A percentile compares a stretch with the other conserved stretches of the same genome.
Evolutionary conservation across 2,329 filamentous ascomycete genomes (phyloP).

Genomic region (Pestalotiopsis sp.): DNA sequence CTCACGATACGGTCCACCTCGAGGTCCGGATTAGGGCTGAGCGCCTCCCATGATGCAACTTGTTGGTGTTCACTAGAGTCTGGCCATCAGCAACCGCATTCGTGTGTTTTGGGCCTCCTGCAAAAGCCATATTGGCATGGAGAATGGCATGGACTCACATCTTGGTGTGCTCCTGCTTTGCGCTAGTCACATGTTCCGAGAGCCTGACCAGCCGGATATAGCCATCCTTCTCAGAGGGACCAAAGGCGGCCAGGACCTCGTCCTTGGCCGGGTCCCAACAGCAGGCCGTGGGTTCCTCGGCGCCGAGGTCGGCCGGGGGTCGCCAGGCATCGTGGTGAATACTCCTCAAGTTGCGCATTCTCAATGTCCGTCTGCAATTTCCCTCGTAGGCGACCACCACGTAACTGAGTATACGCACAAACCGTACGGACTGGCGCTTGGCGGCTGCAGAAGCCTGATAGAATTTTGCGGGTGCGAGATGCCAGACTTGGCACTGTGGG

Average conservation of each 20-base stretch:
- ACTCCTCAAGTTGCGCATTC: slow-evolving; percentile 88
- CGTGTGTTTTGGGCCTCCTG: not conserved
- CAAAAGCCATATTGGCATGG: not conserved
- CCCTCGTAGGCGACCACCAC: not conserved
- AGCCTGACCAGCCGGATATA: slow-evolving; percentile 73
- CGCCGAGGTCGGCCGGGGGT: slow-evolving; percentile 50
- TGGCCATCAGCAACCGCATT: not conserved
- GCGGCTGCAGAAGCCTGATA: slow-evolving; percentile 5
- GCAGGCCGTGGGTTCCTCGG: slow-evolving; percentile 69
- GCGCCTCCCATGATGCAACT: slow-evolving; percentile 89
- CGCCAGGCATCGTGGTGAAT: slow-evolving; percentile 71
- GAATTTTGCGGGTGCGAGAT: slow-evolving; percentile 7
- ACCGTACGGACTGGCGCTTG: not conserved
- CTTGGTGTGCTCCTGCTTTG: slow-evolving; percentile 30
- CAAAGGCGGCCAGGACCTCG: slow-evolving; percentile 81
- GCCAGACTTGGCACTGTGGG: not conserved
- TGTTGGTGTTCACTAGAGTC: slow-evolving; percentile 21
- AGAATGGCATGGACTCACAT: slow-evolving; percentile 40
- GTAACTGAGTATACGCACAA: not conserved
- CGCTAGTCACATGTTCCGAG: slow-evolving; percentile 42
- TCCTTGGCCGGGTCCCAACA: slow-evolving; percentile 86
- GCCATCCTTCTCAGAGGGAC: slow-evolving; percentile 71
- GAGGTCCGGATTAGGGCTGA: slow-evolving; percentile 77
- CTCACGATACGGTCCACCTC: slow-evolving; percentile 74
- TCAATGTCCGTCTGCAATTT: slow-evolving; percentile 21